Evolutionary conservation across 495 filamentous ascomycete species (phyloP).

Genomic region (Massariosphaeria phaeospora): DNA sequence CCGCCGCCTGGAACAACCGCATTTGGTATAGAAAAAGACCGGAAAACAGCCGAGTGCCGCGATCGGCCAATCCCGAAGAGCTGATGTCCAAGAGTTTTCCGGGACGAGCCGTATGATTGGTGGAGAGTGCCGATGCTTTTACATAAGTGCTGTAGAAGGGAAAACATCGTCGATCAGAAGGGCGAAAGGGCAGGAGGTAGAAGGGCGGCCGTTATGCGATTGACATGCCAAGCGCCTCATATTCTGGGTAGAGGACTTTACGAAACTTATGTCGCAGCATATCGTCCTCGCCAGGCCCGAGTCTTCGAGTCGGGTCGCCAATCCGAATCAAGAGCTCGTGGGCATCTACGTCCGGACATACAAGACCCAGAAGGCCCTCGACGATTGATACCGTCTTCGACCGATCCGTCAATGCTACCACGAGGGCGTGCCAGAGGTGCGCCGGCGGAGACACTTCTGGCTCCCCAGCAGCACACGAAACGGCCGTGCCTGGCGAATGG

Average conservation of each 20-base stretch:
- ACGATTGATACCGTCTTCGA: neutral
- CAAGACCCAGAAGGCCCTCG: neutral
- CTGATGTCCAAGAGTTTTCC: too few species aligned
- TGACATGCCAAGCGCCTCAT: too few species aligned
- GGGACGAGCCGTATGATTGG: too few species aligned
- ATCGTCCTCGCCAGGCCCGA: neutral
- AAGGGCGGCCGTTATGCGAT: too few species aligned
- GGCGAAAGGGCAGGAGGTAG: too few species aligned
- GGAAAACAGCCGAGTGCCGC: conserved; percentile 14
- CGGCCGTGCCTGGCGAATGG: neutral
- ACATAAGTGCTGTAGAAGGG: neutral
- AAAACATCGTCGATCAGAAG: too few species aligned
- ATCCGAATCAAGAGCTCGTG: neutral
- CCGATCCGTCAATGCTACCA: neutral
- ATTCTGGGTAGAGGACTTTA: conserved; percentile 1
- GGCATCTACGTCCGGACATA: conserved; percentile 3
- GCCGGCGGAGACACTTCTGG: neutral
- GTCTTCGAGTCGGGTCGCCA: conserved; percentile 6
- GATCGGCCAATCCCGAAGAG: conserved; percentile 5
- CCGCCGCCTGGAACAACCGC: neutral
- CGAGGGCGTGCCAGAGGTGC: conserved; percentile 1
- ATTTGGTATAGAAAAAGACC: neutral
- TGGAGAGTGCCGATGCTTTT: too few species aligned
- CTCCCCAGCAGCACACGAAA: neutral
- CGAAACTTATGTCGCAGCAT: neutral